Percentiles rank a stretch among this genome's conserved stretches.
These are phyloP conservation scores for Mycena galopus DNA, from an alignment of 768 basidiomycete species.

Conservation along the genomic window DNA sequence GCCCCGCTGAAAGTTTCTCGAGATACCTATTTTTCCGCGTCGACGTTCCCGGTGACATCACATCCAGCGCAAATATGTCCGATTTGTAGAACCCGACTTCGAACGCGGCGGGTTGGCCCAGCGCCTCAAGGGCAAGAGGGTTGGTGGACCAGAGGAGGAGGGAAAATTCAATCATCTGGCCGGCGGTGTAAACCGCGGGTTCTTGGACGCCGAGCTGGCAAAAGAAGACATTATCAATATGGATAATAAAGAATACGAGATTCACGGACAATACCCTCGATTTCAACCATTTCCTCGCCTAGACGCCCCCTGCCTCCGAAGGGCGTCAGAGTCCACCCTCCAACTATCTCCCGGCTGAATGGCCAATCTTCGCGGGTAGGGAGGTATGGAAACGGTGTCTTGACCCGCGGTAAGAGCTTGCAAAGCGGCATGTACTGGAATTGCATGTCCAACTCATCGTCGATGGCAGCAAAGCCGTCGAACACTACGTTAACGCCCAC, in stretches of 20 bases:
- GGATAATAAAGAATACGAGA: not conserved
- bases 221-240: not conserved
- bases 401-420: conserved; percentile 7
- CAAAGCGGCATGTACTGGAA: conserved; percentile 32
- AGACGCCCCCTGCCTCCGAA: conserved; percentile 33
- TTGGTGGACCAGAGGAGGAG: conserved; percentile 27
- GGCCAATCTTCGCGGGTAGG: conserved; percentile 36
- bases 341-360: conserved; percentile 24
- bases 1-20: conserved; percentile 16
- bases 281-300: conserved; percentile 27
- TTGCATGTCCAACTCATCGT: conserved; percentile 27
- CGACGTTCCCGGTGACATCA: conserved; percentile 17
- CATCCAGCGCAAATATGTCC: conserved; percentile 26
- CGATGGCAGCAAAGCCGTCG: conserved; percentile 25
- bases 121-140: conserved; percentile 29
- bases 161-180: conserved; percentile 28
- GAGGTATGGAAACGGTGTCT: conserved; percentile 32
- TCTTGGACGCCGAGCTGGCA: conserved; percentile 30
- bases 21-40: conserved; percentile 17
- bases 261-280: conserved; percentile 29
- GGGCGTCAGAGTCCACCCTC: conserved; percentile 35
- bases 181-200: conserved; percentile 33
- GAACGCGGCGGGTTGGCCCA: conserved; percentile 32
- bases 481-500: conserved; percentile 27
- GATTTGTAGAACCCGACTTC: conserved; percentile 27